These are phyloP conservation scores for Leavenworthia alabamica DNA, from an alignment of 345 rosid genomes.

Conservation along the genomic window DNA sequence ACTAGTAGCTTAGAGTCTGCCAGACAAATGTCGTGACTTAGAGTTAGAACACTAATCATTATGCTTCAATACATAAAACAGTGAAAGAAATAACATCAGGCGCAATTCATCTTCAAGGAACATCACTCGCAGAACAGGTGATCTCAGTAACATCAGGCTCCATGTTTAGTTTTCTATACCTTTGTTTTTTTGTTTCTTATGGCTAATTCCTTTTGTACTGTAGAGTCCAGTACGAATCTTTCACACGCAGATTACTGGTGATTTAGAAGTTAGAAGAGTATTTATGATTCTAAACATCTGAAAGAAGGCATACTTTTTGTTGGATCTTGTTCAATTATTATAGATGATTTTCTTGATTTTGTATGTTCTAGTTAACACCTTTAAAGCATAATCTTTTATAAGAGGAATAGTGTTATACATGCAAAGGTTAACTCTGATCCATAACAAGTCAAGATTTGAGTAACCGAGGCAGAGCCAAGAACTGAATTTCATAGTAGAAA, in stretches of 20 bases:
- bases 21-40: too few relatives aligned
- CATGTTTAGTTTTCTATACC: neutral
- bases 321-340: slow-evolving; percentile 18
- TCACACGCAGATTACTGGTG: slow-evolving; percentile 21
- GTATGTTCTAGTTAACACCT: slow-evolving; percentile 13
- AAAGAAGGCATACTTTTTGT: neutral
- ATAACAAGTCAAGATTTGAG: neutral
- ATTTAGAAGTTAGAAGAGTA: slow-evolving; percentile 18
- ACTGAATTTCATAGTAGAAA: too few relatives aligned
- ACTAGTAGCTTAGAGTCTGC: too few relatives aligned
- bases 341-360: slow-evolving; percentile 1
- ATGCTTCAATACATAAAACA: neutral
- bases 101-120: too few relatives aligned
- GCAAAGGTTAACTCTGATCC: neutral
- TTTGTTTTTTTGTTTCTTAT: neutral
- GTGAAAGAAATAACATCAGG: slow-evolving; percentile 21
- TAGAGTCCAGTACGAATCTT: slow-evolving; percentile 22
- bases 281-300: slow-evolving; percentile 17
- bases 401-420: slow-evolving; percentile 11
- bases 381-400: slow-evolving; percentile 16
- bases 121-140: too few relatives aligned
- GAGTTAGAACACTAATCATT: neutral
- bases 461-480: too few relatives aligned
- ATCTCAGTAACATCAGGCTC: too few relatives aligned
- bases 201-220: slow-evolving; percentile 2